These are phyloP conservation scores for Lachancea cidri DNA, from an alignment of 805 yeast species.

Conservation along the genomic window DNA sequence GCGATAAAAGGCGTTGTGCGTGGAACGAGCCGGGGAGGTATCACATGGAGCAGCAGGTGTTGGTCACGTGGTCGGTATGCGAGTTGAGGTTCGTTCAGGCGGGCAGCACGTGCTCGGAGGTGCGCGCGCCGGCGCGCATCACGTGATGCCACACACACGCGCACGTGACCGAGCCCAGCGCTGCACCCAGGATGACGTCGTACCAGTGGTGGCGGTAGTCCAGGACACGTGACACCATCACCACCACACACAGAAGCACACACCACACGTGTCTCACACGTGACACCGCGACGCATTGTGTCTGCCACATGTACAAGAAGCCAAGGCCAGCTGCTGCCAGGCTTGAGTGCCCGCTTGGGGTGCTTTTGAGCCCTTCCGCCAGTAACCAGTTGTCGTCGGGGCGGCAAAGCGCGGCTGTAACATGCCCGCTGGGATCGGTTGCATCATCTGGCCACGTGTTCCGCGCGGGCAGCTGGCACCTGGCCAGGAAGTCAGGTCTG, in stretches of 20 bases:
- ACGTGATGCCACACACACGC: conserved; percentile 2
- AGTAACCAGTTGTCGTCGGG: conserved; percentile 18
- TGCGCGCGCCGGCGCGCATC: conserved; percentile 3
- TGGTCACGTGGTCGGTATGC: no score
- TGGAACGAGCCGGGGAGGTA: no score
- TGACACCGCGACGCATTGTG: conserved; percentile 14
- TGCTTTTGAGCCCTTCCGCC: conserved; percentile 28
- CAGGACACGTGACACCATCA: conserved; percentile 25
- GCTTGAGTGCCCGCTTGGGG: conserved; percentile 32
- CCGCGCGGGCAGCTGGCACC: conserved; percentile 16
- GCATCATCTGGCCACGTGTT: conserved; percentile 7
- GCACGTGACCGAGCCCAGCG: conserved; percentile 14
- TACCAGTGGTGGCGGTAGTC: conserved; percentile 33
- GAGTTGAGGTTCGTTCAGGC: no score
- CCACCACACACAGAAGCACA: conserved; percentile 17
- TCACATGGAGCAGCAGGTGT: no score
- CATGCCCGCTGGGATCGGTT: conserved; percentile 14
- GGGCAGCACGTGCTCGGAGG: no score
- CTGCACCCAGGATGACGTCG: conserved; percentile 25
- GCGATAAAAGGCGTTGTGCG: no score
- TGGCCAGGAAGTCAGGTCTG: conserved; percentile 28
- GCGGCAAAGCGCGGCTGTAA: conserved; percentile 5
- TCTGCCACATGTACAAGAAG: conserved; percentile 24
- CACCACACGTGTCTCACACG: conserved; percentile 26
- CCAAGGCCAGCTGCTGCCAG: conserved; percentile 18